Evolutionary conservation across 2,329 filamentous ascomycete species (phyloP).

Genomic region (Alternaria incomplexa): DNA sequence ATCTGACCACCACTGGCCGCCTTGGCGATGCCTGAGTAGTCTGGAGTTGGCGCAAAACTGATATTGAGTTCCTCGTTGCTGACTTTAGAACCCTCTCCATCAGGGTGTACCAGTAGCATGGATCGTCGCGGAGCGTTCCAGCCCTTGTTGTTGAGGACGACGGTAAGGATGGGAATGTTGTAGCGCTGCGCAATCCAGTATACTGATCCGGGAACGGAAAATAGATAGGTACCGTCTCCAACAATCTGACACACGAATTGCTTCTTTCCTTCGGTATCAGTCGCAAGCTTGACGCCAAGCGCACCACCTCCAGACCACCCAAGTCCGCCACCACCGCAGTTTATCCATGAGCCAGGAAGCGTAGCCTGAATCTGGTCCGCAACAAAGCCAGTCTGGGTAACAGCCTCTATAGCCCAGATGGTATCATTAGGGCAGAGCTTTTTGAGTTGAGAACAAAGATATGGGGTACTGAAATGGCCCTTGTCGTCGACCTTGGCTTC

Average conservation of each 20-base stretch:
- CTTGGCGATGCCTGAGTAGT: constrained; percentile 71
- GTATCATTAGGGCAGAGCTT: constrained; percentile 66
- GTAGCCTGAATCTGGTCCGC: constrained; percentile 74
- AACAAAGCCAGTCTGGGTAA: constrained; percentile 72
- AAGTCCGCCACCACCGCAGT: constrained; percentile 80
- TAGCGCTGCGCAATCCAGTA: constrained; percentile 74
- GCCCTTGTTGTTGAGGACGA: constrained; percentile 73
- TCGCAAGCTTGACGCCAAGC: constrained; percentile 77
- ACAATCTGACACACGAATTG: constrained; percentile 59
- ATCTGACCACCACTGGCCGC: constrained; percentile 67
- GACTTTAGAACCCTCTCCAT: constrained; percentile 66
- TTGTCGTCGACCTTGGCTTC: constrained; percentile 65
- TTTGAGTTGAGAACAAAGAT: constrained; percentile 63
- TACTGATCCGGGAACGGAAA: constrained; percentile 68
- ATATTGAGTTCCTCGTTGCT: constrained; percentile 71
- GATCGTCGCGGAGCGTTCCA: constrained; percentile 71
- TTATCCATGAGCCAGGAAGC: constrained; percentile 76
- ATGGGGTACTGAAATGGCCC: constrained; percentile 67
- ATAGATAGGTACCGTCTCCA: constrained; percentile 71
- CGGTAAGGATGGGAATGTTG: constrained; percentile 68
- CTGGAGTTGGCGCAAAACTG: constrained; percentile 68
- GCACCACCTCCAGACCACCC: constrained; percentile 81
- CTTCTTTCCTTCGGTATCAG: constrained; percentile 55
- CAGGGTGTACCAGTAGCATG: constrained; percentile 69
- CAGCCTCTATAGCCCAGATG: constrained; percentile 78